Evolutionary conservation across 495 filamentous ascomycete genomes (phyloP).

Genomic region (Penicillium verhagenii): DNA sequence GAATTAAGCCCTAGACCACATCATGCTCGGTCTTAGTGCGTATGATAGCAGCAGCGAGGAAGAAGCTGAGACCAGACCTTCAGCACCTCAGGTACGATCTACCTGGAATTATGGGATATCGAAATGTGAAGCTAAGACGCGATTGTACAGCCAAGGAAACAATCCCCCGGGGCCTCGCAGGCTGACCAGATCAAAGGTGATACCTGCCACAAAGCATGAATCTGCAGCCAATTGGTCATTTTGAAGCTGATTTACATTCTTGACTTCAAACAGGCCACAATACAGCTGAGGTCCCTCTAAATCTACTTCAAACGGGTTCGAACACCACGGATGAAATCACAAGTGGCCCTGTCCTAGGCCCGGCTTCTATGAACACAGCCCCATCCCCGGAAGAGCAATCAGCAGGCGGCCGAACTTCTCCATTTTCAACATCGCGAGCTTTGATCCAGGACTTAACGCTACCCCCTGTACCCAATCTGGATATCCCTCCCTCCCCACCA

Average conservation of each 20-base stretch:
- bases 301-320: not conserved
- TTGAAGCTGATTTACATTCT: conserved; percentile 4
- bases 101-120: not conserved
- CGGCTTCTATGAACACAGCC: conserved; percentile 31
- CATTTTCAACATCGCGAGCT: conserved; percentile 64
- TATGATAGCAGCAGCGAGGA: conserved; percentile 84
- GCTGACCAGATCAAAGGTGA: conserved; percentile 18
- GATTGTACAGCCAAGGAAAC: not conserved
- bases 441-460: conserved; percentile 79
- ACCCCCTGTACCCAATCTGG: conserved; percentile 72
- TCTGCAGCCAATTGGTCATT: not conserved
- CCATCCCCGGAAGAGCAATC: conserved; percentile 18
- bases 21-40: conserved; percentile 61
- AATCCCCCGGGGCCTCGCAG: not conserved
- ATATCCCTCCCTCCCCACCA: conserved; percentile 83
- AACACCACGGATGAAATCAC: conserved; percentile 11
- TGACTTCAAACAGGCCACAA: not conserved
- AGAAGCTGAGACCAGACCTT: conserved; percentile 38
- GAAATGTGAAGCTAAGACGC: not conserved
- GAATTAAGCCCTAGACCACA: not conserved
- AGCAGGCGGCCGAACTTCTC: conserved; percentile 54
- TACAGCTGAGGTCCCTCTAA: not conserved
- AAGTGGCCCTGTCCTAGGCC: conserved; percentile 47
- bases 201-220: not conserved
- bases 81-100: conserved; percentile 20